Base-by-base conservation (phyloP, 2,329 filamentous ascomycete species). In the Clonostachys chloroleuca region DNA sequence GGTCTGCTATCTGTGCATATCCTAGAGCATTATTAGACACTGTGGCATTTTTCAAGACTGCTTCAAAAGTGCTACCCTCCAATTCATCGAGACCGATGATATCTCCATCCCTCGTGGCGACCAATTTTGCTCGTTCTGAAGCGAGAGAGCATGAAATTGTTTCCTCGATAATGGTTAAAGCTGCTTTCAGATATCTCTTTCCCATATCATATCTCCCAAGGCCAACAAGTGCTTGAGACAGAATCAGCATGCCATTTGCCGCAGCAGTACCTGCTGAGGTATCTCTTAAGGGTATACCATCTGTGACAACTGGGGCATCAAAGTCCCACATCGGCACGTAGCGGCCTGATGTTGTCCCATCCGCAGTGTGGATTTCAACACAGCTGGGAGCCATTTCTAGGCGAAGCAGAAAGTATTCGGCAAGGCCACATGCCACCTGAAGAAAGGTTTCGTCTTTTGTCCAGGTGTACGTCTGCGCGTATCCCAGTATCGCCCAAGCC, bases 261-360 rank as follows among this genome's bases (percentile, higher is more conserved):
- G 67, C 62, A 10, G 70, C 63, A 4, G 68, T 47, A 2, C 65
- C 67, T 2, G 70, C 70, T 35, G 60, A 67, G 16, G 54, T 70
- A 42, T 60, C 71, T 33, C 52, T 56, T 2, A 66, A 62, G 20
- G 64, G 60, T 7, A 47, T 12, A 16, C 12, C 20, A 0, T 50
- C 2, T 49, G 46, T 1, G 18, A 6, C 16, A 48, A 33, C 46
- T 1, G 53, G 49, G 0, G 70, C 71, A 42, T 68, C 62, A 40
- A 77, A 78, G 46, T 78, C 75, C 75, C 74, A 78, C 3, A 65
- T 62, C 1, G 74, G 73, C 10, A 49, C 37, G 2, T 62, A 55
- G 14, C 63, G 40, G 12, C 40, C 40, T 12, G 20, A 16, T 17
- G 40, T 18, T 20, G 40, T 20, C 17, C 17, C 36, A 39, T 39